Evolutionary conservation across 495 filamentous ascomycete genomes (phyloP), one percentile per base, ranked within the genome.

Genomic region (Aspergillus incahuasiensis): DNA sequence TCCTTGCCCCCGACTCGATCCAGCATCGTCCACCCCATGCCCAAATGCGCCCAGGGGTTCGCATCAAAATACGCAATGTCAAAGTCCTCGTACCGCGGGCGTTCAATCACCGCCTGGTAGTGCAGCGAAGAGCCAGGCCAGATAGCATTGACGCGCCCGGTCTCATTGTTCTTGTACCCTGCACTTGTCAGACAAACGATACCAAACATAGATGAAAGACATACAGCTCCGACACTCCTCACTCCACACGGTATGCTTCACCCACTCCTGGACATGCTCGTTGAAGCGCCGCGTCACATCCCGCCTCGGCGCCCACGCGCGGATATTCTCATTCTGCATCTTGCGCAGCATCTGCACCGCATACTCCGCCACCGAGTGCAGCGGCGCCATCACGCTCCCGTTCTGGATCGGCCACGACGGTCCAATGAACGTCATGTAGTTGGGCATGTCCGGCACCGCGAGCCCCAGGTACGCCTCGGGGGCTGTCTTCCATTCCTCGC

Each of bases 81-180:
- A n/a, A 47, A 47, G 25, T 47, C 44, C 12, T 47, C 44, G 24
- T 47, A 47, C 5, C 44, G 44, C 44, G 44, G 44, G 5, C 44
- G 22, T 11, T 47, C 44, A 7, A 47, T 32, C 1, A 47, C 44
- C 22, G 24, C 6, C 13, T 47, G 44, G 44, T 47, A 47, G 24
- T 47, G 44, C 12, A 47, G 44, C 5, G 44, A 47, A 1, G 44
- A 47, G 2, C 44, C 44, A 2, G 44, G 44, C 44, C 44, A 47
- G 44, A 47, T 47, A 24, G 44, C 44, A 15, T 47, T 47, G 22
- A 47, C 44, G 5, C 44, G 44, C 22, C 44, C 44, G 25, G 44
- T 47, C n/a, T 47, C 44, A 15, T 47, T 47, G 24, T 47, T 47
- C n/a, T 47, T 47, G 44, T 47, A 47, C 44, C 44, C 44, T 47